Conservation (phyloP, 345 rosid genomes). For the Cardamine resedifolia region DNA sequence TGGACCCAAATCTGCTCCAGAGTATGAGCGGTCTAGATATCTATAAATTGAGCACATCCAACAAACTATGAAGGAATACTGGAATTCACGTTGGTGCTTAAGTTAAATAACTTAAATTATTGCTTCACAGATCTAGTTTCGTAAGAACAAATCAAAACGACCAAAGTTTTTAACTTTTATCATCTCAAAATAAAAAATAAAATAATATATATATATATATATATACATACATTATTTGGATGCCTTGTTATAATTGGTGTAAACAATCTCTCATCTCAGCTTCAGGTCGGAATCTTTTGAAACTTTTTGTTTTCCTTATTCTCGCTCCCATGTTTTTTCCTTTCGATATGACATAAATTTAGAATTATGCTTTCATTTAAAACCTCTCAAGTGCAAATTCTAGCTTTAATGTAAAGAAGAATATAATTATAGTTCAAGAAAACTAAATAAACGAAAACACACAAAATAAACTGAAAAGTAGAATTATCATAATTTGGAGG, state of each 20-base stretch:
- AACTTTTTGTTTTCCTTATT: not conserved
- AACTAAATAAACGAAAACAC: not conserved
- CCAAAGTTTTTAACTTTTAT: not conserved
- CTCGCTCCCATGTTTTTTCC: not conserved
- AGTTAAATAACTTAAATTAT: too few species aligned
- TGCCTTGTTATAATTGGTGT: constrained; percentile 15
- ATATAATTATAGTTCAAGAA: not conserved
- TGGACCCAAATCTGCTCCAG: not conserved
- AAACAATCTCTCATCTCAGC: constrained; percentile 21
- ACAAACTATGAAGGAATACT: not conserved
- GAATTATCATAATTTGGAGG: not conserved
- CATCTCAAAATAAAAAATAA: not conserved
- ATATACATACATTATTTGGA: not conserved
- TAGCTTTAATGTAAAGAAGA: not conserved
- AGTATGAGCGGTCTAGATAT: not conserved
- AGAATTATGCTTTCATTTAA: constrained; percentile 13
- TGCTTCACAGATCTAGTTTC: not conserved
- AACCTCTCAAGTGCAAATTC: constrained; percentile 16
- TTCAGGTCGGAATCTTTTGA: constrained; percentile 13
- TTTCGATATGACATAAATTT: constrained; percentile 1
- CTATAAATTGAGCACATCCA: constrained; percentile 1
- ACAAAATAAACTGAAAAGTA: not conserved
- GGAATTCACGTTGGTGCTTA: not conserved
- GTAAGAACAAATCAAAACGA: not conserved
- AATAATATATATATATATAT: too few species aligned